A percentile compares a stretch with the other conserved stretches of the same genome.
These are phyloP conservation scores for Coemansia sp. DNA, from an alignment of 192 early-diverging fungal species.

Conservation along the genomic window DNA sequence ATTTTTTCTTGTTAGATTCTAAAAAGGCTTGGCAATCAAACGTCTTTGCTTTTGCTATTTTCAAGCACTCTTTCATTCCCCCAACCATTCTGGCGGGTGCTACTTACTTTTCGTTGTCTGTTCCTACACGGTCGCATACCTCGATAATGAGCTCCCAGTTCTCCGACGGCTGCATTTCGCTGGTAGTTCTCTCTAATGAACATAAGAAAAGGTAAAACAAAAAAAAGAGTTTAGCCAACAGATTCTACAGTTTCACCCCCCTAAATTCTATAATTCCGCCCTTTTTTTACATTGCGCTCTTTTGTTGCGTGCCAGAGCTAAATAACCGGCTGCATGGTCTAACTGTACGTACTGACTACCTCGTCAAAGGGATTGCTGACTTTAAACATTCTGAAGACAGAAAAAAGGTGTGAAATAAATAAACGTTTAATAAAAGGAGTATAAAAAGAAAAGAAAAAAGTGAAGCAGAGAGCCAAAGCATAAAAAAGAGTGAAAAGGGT, in stretches of 20 bases:
- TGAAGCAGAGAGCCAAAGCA: not conserved
- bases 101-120: conserved; percentile 40
- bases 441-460: conserved; percentile 7
- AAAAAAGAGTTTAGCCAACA: not conserved
- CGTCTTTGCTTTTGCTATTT: too few relatives aligned
- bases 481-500: conserved; percentile 1
- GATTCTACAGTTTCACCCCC: too few relatives aligned
- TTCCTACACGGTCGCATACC: conserved; percentile 69
- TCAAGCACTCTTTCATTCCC: too few relatives aligned
- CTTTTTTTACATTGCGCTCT: too few relatives aligned
- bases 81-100: too few relatives aligned
- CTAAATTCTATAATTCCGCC: too few relatives aligned
- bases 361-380: conserved; percentile 51
- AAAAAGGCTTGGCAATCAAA: too few relatives aligned
- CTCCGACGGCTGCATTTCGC: conserved; percentile 88
- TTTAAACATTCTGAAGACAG: conserved; percentile 47
- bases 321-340: not conserved
- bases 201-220: not conserved
- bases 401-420: not conserved
- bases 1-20: not conserved
- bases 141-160: conserved; percentile 85
- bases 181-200: conserved; percentile 74
- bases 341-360: conserved; percentile 46
- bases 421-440: not conserved
- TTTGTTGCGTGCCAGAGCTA: too few relatives aligned